These are phyloP conservation scores for Vanrija humicola DNA, from an alignment of 1,284 basidiomycete genomes.

Conservation along the genomic window DNA sequence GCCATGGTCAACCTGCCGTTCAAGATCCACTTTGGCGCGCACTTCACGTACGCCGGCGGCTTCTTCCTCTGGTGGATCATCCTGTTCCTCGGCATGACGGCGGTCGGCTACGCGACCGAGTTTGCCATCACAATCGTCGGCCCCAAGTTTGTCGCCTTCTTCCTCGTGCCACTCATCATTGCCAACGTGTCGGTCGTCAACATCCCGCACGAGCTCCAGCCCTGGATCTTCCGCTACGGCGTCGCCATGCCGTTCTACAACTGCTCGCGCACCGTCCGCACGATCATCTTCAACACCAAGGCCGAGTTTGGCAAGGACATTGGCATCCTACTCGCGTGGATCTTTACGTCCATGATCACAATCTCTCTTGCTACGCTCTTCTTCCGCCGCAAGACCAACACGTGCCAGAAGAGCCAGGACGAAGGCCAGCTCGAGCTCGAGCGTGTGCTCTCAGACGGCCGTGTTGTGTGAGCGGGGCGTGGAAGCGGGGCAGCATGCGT, in stretches of 20 bases:
- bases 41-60: slow-evolving; percentile 53
- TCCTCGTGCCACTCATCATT: slow-evolving; percentile 56
- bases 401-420: slow-evolving; percentile 5
- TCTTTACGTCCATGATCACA: slow-evolving; percentile 48
- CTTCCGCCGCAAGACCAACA: slow-evolving; percentile 43
- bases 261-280: slow-evolving; percentile 57
- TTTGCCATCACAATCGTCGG: slow-evolving; percentile 45
- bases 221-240: slow-evolving; percentile 57
- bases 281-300: slow-evolving; percentile 65
- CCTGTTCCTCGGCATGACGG: slow-evolving; percentile 54
- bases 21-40: slow-evolving; percentile 52
- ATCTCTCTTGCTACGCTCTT: slow-evolving; percentile 50
- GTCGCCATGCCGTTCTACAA: slow-evolving; percentile 70
- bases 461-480: not conserved
- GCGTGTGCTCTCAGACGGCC: slow-evolving; percentile 3
- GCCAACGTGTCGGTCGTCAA: slow-evolving; percentile 62
- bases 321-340: slow-evolving; percentile 55
- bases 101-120: slow-evolving; percentile 59
- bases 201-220: slow-evolving; percentile 64
- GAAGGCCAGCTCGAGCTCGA: slow-evolving; percentile 8
- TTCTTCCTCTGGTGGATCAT: slow-evolving; percentile 75
- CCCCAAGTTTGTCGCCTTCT: slow-evolving; percentile 44
- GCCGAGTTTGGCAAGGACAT: slow-evolving; percentile 55
- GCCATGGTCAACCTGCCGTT: slow-evolving; percentile 63
- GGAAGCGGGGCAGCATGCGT: too few relatives aligned